Evolutionary conservation across 202 grass and related monocot genomes (phyloP).

Genomic region (Panicum hallii): DNA sequence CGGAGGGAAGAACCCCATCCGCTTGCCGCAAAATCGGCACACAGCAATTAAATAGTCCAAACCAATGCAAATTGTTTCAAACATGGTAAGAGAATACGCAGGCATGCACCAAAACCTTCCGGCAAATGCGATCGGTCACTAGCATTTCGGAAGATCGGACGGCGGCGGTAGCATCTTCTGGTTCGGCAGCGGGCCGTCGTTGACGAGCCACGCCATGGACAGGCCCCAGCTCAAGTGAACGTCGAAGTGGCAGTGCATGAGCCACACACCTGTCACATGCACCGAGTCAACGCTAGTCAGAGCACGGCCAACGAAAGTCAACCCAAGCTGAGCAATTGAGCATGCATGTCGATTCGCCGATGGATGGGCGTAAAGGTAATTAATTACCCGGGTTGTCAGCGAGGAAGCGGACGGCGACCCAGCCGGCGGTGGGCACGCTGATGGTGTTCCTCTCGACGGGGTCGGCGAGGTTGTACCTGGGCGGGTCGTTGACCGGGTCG

Average conservation of each 20-base stretch:
- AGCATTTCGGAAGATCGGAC: constrained; percentile 73
- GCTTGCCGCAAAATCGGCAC: constrained; percentile 49
- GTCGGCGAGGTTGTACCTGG: constrained; percentile 71
- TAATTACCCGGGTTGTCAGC: constrained; percentile 67
- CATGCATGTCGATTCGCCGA: not conserved
- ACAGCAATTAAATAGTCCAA: constrained; percentile 11
- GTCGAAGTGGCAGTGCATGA: constrained; percentile 83
- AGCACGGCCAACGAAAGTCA: not conserved
- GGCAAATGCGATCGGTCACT: not conserved
- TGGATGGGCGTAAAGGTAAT: not conserved
- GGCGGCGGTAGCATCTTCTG: constrained; percentile 72
- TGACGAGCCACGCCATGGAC: constrained; percentile 76
- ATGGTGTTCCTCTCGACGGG: constrained; percentile 74
- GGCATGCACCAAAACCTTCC: constrained; percentile 31
- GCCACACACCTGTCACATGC: constrained; percentile 55
- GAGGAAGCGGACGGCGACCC: constrained; percentile 68
- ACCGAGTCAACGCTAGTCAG: not conserved
- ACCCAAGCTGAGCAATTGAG: not conserved
- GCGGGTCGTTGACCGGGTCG: constrained; percentile 55
- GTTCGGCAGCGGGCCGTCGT: constrained; percentile 55
- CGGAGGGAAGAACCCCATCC: not conserved
- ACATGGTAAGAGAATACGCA: constrained; percentile 23
- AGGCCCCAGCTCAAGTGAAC: constrained; percentile 79
- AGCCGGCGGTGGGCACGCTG: constrained; percentile 67
- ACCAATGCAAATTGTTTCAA: constrained; percentile 18